Conservation (phyloP, 73 alveolate genomes). For the Durusdinium trenchii region DNA sequence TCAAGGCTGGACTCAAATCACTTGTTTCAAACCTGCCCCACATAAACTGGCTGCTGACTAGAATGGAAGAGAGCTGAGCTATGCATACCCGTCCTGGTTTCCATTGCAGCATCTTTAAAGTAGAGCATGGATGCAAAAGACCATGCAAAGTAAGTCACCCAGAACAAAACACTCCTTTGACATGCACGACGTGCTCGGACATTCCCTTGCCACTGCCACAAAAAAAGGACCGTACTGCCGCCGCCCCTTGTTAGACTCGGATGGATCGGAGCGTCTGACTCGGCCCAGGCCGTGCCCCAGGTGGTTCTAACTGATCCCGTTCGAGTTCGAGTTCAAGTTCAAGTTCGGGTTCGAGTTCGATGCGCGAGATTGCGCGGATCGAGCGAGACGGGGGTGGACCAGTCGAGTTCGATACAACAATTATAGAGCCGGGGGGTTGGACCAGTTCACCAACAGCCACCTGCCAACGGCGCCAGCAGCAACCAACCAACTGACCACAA, state of each 20-base stretch:
- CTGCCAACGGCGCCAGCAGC: too few relatives aligned
- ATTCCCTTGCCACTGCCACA: not conserved
- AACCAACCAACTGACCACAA: too few relatives aligned
- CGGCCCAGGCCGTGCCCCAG: not conserved
- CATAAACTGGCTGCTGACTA: not conserved
- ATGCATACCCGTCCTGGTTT: too few relatives aligned
- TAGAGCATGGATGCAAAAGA: not conserved
- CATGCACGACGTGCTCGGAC: conserved; percentile 10
- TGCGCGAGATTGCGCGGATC: too few relatives aligned
- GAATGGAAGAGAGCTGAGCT: too few relatives aligned
- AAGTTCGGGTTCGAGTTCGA: not conserved
- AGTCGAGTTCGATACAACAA: too few relatives aligned
- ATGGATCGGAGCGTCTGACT: not conserved
- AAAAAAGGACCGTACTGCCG: not conserved
- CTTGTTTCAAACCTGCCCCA: not conserved
- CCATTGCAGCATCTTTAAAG: not conserved
- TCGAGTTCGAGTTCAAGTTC: conserved; percentile 23
- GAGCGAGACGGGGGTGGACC: too few relatives aligned
- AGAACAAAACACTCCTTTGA: not conserved
- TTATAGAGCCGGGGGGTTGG: too few relatives aligned
- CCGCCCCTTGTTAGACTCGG: not conserved
- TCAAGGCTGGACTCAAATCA: not conserved
- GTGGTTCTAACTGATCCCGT: not conserved
- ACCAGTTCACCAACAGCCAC: too few relatives aligned
- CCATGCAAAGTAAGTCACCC: not conserved